Base-by-base conservation (phyloP, 2,329 filamentous ascomycete species). In the Phialophora chinensis region DNA sequence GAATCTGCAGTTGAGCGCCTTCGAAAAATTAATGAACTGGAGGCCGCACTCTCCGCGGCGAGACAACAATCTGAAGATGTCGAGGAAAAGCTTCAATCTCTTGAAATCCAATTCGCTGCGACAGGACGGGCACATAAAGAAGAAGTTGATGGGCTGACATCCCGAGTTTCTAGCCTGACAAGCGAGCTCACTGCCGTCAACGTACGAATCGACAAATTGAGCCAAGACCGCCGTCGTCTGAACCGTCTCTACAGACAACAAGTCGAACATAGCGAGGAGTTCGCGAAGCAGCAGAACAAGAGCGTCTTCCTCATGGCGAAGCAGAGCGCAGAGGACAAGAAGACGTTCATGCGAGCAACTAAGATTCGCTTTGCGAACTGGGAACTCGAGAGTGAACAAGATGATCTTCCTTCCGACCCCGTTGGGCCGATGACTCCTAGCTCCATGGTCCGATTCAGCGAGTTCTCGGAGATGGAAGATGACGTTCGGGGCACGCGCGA, bases 371-470 rank as follows among this genome's bases (percentile, higher is more conserved):
- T 74, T 7, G 79, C 79, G 20, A 81, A 81, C 55, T 78, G 77
- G 76, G 73, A 79, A 52, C 63, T 79, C 14, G 75, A 75, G 62
- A 76, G 77, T 52, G 71, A 77, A 56, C 25, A 20, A 20, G 76
- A 77, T 49, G 33, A 42, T 42, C 66, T 65, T 14, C 61, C 76
- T 73, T 56, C 70, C 72, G 60, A 77, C 73, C 31, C 27, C 56
- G 76, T 59, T 78, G 60, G 78, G 29, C 79, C 81, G 2, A 77
- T 82, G 42, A 82, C 81, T 1, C 81, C 81, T 2, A 75, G 78
- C 33, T 79, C 76, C 62, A 75, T 76, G 65, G 77, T 76, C 4
- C 75, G 79, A 17, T 82, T 80, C 69, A 77, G 77, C n/a, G 69
- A 71, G 27, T 82, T 80, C 68, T 77, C 77, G 5, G 67, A 70